Base-by-base conservation (phyloP, 345 rosid genomes). In the Conringia planisiliqua region DNA sequence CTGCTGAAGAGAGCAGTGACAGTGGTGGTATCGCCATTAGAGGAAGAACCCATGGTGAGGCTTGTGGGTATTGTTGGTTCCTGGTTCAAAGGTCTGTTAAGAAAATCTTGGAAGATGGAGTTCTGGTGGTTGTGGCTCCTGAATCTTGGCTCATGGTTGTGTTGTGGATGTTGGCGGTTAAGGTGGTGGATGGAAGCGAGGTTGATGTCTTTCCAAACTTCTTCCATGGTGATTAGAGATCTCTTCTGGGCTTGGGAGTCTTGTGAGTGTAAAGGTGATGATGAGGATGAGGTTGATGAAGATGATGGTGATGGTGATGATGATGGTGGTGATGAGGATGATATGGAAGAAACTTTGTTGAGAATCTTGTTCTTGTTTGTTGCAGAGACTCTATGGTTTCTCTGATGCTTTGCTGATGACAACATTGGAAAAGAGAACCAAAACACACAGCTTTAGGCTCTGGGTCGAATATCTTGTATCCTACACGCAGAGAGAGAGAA, bases 161-260 rank as follows among this genome's bases (percentile, higher is more conserved):
- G 75, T 26, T 65, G 72, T 58, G 81, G 83, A 52, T 68, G 66
- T 42, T 40, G 83, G 20, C 69, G 79, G 72, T 78, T 44, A 14
- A 76, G 73, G 58, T 81, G 82, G 26, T 73, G 82, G 29, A 84
- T 80, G 10, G 93, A 81, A 47, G 85, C 68, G 20, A 86, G 86
- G 77, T 74, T 88, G 29, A 91, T 87, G 69, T 89, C 93, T 20
- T 86, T 86, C 97, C 97, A 91, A 1, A 91, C 88, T 61, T 91
- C 91, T 82, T 91, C 97, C 95, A 89, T 91, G 83, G 86, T 80
- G 32, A 18, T 9, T 54, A 51, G 10, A 73, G 78, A 68, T 59
- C 69, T 78, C 74, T 68, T 67, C 1, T 62, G 52, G 36, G 48
- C 9, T 54, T 68, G 74, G 44, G 70, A 73, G 26, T 71, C 72